These are phyloP conservation scores for Naganishia friedmannii DNA, from an alignment of 768 basidiomycete species.

Conservation along the genomic window DNA sequence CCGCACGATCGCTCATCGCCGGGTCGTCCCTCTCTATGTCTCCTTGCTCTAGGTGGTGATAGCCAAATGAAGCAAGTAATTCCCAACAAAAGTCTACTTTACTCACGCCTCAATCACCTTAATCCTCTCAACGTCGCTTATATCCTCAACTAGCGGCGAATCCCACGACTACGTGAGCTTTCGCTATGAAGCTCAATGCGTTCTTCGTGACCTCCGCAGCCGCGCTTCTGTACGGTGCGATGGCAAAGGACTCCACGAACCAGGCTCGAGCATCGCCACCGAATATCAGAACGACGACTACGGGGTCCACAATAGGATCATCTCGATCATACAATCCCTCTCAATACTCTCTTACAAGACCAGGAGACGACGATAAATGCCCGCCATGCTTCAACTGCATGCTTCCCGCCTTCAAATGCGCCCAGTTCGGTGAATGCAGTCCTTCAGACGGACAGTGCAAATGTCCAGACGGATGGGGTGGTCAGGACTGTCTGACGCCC, in stretches of 20 bases:
- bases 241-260: not conserved
- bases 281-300: not conserved
- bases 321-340: not conserved
- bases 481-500: conserved; percentile 87
- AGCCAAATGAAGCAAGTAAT: not conserved
- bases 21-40: not conserved
- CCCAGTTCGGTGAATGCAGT: conserved; percentile 78
- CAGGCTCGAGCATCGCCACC: not conserved
- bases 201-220: not conserved
- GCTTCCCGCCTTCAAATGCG: conserved; percentile 84
- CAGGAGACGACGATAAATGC: conserved; percentile 43
- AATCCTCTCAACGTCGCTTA: too few species aligned
- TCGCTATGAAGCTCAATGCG: not conserved
- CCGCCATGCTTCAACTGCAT: conserved; percentile 88
- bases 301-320: conserved; percentile 7
- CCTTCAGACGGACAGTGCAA: conserved; percentile 92
- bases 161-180: not conserved
- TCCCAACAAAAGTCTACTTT: not conserved
- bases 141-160: too few species aligned
- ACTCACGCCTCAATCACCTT: not conserved
- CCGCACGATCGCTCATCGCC: conserved; percentile 14
- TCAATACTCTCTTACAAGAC: conserved; percentile 10
- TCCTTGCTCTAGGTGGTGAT: not conserved
- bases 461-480: conserved; percentile 96
- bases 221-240: not conserved